Conservation (phyloP, 208 protist genomes). For the Crithidia brevicula region DNA sequence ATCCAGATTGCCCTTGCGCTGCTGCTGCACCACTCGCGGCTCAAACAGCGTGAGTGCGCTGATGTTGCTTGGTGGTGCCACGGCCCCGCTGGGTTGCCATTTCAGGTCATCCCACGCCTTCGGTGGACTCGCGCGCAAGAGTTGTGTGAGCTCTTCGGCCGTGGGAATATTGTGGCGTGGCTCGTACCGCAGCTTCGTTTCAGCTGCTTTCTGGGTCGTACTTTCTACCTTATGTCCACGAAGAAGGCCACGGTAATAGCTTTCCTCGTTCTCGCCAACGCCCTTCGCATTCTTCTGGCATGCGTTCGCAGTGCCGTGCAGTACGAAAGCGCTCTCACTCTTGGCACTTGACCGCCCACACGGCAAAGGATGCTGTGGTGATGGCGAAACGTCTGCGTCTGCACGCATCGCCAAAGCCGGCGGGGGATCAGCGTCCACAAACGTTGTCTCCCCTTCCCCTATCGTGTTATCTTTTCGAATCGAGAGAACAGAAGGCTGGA, state of each 20-base stretch:
- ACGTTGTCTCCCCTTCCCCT: not conserved
- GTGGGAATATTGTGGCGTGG: constrained; percentile 16
- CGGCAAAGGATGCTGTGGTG: too few relatives aligned
- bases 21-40: constrained; percentile 14
- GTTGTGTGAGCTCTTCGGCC: not conserved
- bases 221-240: not conserved
- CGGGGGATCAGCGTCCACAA: not conserved
- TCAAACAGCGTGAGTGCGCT: constrained; percentile 13
- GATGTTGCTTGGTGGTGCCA: not conserved
- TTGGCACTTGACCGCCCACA: too few relatives aligned
- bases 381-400: too few relatives aligned
- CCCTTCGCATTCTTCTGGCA: not conserved
- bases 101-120: not conserved
- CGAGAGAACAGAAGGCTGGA: constrained; percentile 1
- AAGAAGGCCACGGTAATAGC: constrained; percentile 8
- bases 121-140: not conserved
- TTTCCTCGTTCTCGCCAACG: not conserved
- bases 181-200: not conserved
- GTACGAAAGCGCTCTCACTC: too few relatives aligned
- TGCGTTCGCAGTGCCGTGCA: too few relatives aligned
- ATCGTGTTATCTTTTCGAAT: not conserved
- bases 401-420: too few relatives aligned
- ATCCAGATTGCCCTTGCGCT: not conserved
- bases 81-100: too few relatives aligned
- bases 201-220: not conserved